Conservation (phyloP, 352 stramenopile species). For the Pilasporangium apinafurcum region DNA sequence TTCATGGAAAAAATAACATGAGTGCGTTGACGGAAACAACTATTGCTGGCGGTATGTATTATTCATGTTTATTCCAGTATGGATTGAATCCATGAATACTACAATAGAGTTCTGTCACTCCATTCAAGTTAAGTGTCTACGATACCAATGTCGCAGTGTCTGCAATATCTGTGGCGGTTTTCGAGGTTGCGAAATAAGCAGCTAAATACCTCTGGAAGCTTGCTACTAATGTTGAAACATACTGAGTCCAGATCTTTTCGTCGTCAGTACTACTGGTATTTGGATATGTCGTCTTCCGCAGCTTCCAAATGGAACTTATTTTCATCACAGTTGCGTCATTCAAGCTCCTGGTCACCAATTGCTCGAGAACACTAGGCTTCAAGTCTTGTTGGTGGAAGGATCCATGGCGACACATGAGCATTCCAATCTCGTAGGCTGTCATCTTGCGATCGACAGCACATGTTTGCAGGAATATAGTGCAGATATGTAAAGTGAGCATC, state of each 20-base stretch:
- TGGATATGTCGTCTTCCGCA: too few relatives aligned
- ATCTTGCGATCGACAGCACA: constrained; percentile 36
- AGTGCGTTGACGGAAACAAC: too few relatives aligned
- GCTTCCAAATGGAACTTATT: constrained; percentile 8
- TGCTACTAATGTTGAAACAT: background rate
- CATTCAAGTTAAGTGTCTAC: too few relatives aligned
- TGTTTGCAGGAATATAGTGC: constrained; percentile 41
- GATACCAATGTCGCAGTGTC: too few relatives aligned
- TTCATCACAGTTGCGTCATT: constrained; percentile 7
- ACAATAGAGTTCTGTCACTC: too few relatives aligned
- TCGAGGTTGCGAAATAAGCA: background rate
- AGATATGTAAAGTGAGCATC: constrained; percentile 37
- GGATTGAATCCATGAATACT: too few relatives aligned
- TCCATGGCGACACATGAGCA: constrained; percentile 46
- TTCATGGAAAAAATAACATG: too few relatives aligned
- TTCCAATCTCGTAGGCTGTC: constrained; percentile 42
- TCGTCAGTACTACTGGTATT: too few relatives aligned
- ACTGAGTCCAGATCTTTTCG: background rate
- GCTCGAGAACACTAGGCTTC: constrained; percentile 30
- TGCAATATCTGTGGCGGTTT: background rate
- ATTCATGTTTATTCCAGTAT: too few relatives aligned
- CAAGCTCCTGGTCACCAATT: constrained; percentile 11
- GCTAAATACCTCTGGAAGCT: background rate
- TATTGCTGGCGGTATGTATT: too few relatives aligned
- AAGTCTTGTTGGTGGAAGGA: constrained; percentile 15